Conservation (phyloP, 495 filamentous ascomycete species). For the Aspergillus conjunctus region DNA sequence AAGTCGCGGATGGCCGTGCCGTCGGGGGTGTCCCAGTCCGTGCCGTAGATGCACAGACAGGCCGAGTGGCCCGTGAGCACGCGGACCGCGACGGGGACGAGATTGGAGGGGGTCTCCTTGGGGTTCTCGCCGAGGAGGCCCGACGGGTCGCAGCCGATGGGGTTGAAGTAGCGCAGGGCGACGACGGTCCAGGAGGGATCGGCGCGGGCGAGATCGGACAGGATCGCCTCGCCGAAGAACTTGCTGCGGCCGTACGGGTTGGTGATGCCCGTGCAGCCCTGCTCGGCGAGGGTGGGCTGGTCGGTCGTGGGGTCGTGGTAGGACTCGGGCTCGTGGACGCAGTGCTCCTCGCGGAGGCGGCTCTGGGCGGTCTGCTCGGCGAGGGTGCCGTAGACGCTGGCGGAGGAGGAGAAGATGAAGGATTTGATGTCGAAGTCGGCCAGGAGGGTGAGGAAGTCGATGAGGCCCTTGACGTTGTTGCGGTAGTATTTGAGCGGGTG, state of each 20-base stretch:
- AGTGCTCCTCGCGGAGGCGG: slow-evolving; percentile 59
- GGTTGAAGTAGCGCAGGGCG: slow-evolving; percentile 67
- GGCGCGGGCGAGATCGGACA: slow-evolving; percentile 56
- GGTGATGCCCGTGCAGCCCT: slow-evolving; percentile 55
- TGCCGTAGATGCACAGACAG: slow-evolving; percentile 58
- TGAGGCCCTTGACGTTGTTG: slow-evolving; percentile 63
- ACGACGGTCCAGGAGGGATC: slow-evolving; percentile 61
- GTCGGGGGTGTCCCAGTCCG: slow-evolving; percentile 63
- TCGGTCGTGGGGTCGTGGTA: slow-evolving; percentile 29
- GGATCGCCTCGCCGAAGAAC: slow-evolving; percentile 63
- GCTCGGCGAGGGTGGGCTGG: slow-evolving; percentile 27
- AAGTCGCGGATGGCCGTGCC: slow-evolving; percentile 58
- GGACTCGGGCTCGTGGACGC: slow-evolving; percentile 51
- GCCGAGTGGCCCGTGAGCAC: slow-evolving; percentile 55
- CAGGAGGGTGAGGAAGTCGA: slow-evolving; percentile 55
- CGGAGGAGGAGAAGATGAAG: slow-evolving; percentile 66
- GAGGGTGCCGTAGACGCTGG: slow-evolving; percentile 61
- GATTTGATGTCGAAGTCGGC: slow-evolving; percentile 58
- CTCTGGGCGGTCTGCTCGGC: slow-evolving; percentile 46
- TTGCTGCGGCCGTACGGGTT: slow-evolving; percentile 66
- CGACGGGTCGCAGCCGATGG: slow-evolving; percentile 62
- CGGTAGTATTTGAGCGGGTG: slow-evolving; percentile 62
- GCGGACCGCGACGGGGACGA: slow-evolving; percentile 59
- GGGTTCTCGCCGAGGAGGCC: slow-evolving; percentile 64
- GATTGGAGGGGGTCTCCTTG: slow-evolving; percentile 57